phyloP scores from a whole-genome alignment of 129 eudicot species.

The Gnaphalium uliginosum region DNA sequence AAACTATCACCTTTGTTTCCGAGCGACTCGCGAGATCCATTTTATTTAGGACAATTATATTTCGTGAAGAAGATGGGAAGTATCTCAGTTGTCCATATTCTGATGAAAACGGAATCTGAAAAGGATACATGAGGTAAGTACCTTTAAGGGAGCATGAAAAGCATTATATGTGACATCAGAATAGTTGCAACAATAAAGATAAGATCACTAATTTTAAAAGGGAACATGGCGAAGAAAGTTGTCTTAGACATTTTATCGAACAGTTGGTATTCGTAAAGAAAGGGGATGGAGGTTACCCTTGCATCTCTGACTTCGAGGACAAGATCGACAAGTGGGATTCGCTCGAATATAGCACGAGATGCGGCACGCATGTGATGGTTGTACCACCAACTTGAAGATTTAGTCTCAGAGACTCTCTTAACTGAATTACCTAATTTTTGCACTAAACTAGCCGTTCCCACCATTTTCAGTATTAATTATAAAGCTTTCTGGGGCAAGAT shows the following conservation, averaged over 20 bases:
- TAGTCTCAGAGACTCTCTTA: constrained; percentile 44
- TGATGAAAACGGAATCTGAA: constrained; percentile 75
- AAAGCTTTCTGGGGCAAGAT: too few relatives aligned
- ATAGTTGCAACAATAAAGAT: too few relatives aligned
- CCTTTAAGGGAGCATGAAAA: too few relatives aligned
- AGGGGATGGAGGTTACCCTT: constrained; percentile 44
- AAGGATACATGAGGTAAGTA: background rate
- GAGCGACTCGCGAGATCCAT: constrained; percentile 66
- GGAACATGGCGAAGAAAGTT: constrained; percentile 1
- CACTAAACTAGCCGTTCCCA: constrained; percentile 38
- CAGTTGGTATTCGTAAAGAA: constrained; percentile 24
- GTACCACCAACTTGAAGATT: constrained; percentile 86
- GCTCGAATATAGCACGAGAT: constrained; percentile 58
- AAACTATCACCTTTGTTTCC: constrained; percentile 53
- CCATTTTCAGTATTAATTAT: constrained; percentile 29
- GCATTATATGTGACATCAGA: too few relatives aligned
- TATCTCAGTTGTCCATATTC: constrained; percentile 35
- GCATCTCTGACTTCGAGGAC: constrained; percentile 87
- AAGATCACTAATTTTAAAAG: too few relatives aligned
- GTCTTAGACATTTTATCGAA: constrained; percentile 52
- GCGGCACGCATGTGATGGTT: constrained; percentile 96
- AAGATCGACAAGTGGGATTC: constrained; percentile 74
- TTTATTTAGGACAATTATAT: constrained; percentile 68
- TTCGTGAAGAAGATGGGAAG: constrained; percentile 50
- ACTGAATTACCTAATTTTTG: constrained; percentile 52